Evolutionary conservation across 2,329 filamentous ascomycete genomes (phyloP).

Genomic region (Neonectria punicea): DNA sequence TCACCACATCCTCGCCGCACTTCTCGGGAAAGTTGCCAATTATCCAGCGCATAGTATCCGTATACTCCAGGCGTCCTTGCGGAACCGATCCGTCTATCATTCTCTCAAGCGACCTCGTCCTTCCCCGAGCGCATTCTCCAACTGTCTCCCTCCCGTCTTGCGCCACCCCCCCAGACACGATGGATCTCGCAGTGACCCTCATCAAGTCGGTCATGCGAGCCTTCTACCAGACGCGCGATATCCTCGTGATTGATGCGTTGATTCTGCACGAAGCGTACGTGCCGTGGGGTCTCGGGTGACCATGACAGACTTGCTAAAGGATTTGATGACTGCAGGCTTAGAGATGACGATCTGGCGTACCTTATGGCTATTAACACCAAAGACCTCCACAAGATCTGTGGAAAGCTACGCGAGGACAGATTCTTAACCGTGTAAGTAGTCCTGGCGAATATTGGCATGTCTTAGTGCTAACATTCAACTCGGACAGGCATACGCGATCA

Average conservation of each 20-base stretch:
- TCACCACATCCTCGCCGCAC: slow-evolving; percentile 11
- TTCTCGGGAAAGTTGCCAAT: background rate
- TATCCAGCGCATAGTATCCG: background rate
- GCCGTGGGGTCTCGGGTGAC: slow-evolving; percentile 8
- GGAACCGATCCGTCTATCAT: background rate
- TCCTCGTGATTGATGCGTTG: slow-evolving; percentile 86
- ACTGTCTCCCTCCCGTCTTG: slow-evolving; percentile 1
- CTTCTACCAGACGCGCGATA: slow-evolving; percentile 87
- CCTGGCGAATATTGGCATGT: slow-evolving; percentile 25
- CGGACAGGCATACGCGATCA: slow-evolving; percentile 67
- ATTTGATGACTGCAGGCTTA: slow-evolving; percentile 74
- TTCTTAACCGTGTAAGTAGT: slow-evolving; percentile 78
- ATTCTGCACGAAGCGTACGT: slow-evolving; percentile 83
- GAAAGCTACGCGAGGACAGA: slow-evolving; percentile 84
- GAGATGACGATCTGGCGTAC: slow-evolving; percentile 88
- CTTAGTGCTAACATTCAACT: slow-evolving; percentile 55
- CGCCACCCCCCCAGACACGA: slow-evolving; percentile 36
- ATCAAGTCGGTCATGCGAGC: slow-evolving; percentile 87
- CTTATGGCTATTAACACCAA: slow-evolving; percentile 92
- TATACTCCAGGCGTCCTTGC: background rate
- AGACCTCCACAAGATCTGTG: slow-evolving; percentile 89
- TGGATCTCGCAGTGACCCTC: slow-evolving; percentile 75
- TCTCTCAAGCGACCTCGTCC: background rate
- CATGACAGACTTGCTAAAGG: slow-evolving; percentile 63
- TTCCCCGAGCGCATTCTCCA: background rate